Base-by-base conservation (phyloP, 2,329 filamentous ascomycete genomes). In the Tolypocladium paradoxum region DNA sequence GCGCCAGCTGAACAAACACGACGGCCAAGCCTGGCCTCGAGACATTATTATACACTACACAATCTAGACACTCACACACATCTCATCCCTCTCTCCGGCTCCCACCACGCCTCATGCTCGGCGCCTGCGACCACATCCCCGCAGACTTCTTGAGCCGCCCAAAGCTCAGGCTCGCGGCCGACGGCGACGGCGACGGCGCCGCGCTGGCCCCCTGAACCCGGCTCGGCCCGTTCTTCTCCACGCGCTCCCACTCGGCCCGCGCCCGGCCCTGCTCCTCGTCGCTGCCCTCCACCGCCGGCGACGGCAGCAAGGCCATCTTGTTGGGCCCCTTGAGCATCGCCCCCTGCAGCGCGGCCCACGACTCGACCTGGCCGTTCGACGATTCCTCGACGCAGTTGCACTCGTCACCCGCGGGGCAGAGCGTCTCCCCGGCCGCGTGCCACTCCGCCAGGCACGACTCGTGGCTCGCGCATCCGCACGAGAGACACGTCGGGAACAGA, bases 351-450 rank as follows among this genome's bases (percentile, higher is more conserved):
- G 79, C 80, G 0, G 76, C 75, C 78, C 82, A 83, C 22, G 78
- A 81, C 64, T 84, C 82, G 9, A 84, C 76, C 40, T 81, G 72
- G 1, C 79, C 81, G 48, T 70, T 74, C 53, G 70, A 72, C 1
- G 82, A 81, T 56, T 83, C 77, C 16, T 77, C 72, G 0, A 77
- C 72, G 59, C 83, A 86, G 54, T 79, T 72, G 61, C 83, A 86
- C 62, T 85, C 83, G 60, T 85, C 83, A 1, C 82, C 82, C 0
- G 80, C 82, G 0, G 82, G 80, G 53, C 83, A 86, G 48, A 76
- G 66, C 1, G 68, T 75, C 64, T 82, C 79, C 24, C 78, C 78
- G 6, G 74, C 73, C 7, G 71, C 74, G 58, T 82, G 78, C 79
- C 81, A 83, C 60, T 81, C 78, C 2, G 73, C 73, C 18, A 82